A percentile compares a stretch with the other conserved stretches of the same genome.
Evolutionary conservation across 495 filamentous ascomycete genomes (phyloP).

Genomic region (Terfezia claveryi): DNA sequence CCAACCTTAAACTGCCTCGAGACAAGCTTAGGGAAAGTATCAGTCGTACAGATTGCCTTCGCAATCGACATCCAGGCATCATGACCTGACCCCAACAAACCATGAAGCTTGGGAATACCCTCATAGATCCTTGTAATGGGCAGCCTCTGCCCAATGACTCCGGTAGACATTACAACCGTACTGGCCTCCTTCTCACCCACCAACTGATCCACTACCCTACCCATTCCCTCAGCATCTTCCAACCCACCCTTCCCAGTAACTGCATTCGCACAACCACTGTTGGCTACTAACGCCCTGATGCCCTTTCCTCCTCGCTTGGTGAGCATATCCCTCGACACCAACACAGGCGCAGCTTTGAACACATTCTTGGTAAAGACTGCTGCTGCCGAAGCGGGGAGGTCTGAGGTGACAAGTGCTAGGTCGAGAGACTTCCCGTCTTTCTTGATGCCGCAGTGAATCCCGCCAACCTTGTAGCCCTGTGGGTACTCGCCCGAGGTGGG

Average conservation of each 20-base stretch:
- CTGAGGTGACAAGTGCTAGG: conserved; percentile 69
- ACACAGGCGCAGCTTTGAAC: conserved; percentile 90
- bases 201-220: conserved; percentile 42
- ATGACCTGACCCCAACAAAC: conserved; percentile 47
- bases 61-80: conserved; percentile 70
- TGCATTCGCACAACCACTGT: conserved; percentile 92
- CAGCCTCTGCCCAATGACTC: conserved; percentile 90
- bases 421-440: conserved; percentile 72
- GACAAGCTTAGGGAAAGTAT: conserved; percentile 93
- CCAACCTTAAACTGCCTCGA: conserved; percentile 70
- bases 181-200: conserved; percentile 38
- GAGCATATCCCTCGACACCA: conserved; percentile 53
- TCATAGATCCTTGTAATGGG: conserved; percentile 77
- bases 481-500: conserved; percentile 71
- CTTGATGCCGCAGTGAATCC: conserved; percentile 85
- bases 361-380: conserved; percentile 96
- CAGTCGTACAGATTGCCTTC: conserved; percentile 91
- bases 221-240: conserved; percentile 77
- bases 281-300: conserved; percentile 67
- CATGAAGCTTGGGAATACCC: conserved; percentile 55
- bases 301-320: conserved; percentile 41
- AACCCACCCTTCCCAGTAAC: conserved; percentile 83
- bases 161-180: conserved; percentile 90
- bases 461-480: conserved; percentile 68
- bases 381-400: conserved; percentile 71